phyloP scores from a whole-genome alignment of 2,329 filamentous ascomycete species.

The Alternaria viburni region DNA sequence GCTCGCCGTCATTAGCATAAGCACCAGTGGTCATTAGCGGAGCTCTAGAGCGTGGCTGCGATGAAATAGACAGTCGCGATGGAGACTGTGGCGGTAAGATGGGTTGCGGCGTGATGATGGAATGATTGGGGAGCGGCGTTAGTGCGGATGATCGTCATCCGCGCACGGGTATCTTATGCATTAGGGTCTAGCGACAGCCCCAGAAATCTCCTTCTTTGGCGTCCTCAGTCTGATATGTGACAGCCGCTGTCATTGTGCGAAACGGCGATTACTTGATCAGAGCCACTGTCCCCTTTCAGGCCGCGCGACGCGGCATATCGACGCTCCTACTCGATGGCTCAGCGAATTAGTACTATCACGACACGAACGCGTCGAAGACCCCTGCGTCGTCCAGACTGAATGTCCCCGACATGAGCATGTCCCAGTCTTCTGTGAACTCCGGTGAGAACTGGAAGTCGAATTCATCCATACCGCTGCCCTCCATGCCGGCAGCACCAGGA shows the following conservation, averaged over 20 bases:
- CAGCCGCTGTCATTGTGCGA: constrained; percentile 10
- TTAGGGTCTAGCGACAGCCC: constrained; percentile 7
- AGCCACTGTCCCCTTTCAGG: neutral
- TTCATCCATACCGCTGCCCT: neutral
- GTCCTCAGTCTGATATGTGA: neutral
- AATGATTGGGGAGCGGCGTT: constrained; percentile 5
- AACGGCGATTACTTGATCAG: neutral
- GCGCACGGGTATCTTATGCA: constrained; percentile 20
- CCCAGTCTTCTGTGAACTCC: constrained; percentile 26
- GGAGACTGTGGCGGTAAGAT: constrained; percentile 8
- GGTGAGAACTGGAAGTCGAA: constrained; percentile 15
- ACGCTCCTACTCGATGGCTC: neutral
- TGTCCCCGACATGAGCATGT: constrained; percentile 21
- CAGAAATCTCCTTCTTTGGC: neutral
- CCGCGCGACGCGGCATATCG: neutral
- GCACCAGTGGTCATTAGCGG: constrained; percentile 15
- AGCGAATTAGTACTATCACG: neutral
- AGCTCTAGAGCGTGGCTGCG: neutral
- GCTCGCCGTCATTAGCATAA: neutral
- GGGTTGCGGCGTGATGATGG: constrained; percentile 3
- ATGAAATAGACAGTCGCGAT: neutral
- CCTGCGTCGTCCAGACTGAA: constrained; percentile 15
- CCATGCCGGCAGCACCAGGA: neutral
- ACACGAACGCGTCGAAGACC: constrained; percentile 7
- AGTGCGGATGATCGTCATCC: constrained; percentile 15